Evolutionary conservation across 768 basidiomycete species (phyloP), one percentile per base, ranked within the genome.

Genomic region (Saitozyma sp.): DNA sequence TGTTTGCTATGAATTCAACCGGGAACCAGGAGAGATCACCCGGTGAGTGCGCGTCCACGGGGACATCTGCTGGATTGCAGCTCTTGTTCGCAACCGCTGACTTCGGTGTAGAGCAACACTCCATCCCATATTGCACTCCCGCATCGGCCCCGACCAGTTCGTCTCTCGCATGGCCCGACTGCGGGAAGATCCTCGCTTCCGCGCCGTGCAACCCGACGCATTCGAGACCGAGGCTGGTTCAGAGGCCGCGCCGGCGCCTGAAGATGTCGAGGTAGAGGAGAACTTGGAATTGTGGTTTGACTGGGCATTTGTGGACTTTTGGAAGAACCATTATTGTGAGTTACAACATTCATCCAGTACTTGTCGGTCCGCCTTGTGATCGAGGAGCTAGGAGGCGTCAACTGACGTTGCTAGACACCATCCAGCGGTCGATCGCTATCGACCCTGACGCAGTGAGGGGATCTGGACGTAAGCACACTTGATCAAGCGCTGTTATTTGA

Each of bases 221-320:
- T 84, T 89, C 62, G 91, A 95, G 19, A 80, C 78, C 3, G 77
- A 73, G 57, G 62, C 69, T n/a, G 63, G 58, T 29, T 61, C 55
- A 9, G 61, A 39, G 0, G 43, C 69, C 20, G 45, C 50, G 20
- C 42, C 40, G 2, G 58, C 63, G 11, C 58, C 54, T 16, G 59
- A 56, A n/a, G 61, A 72, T 54, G 39, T 65, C 59, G 86, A 86
- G 64, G 89, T 90, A 71, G 90, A 86, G 37, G 82, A 80, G 46
- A 77, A 77, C 17, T 63, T 75, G 37, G 92, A 93, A 79, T 84
- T 96, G 45, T 98, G 96, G 96, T 90, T 98, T 74, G 94, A 98
- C 78, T 98, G 94, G 92, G 85, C 88, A 0, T 98, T 98, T 80
- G 87, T 96, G 7, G 96, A 99, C 79, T 99, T 97, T 78, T 94